Percentiles rank a stretch among this genome's conserved stretches.
Evolutionary conservation across 192 early-diverging fungal genomes (phyloP).

Genomic region (Diversispora eburnea): DNA sequence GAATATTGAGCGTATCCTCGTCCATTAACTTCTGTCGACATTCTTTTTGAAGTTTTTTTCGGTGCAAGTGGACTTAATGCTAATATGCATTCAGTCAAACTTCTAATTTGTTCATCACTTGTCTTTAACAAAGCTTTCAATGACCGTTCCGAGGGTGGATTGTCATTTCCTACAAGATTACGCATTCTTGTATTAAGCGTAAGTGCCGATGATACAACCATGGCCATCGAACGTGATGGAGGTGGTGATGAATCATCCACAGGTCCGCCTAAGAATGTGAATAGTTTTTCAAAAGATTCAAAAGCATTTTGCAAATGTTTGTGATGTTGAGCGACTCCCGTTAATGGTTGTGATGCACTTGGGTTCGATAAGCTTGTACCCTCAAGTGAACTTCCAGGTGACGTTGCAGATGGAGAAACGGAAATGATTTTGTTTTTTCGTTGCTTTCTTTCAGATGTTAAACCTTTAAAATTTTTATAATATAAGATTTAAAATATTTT

Average conservation of each 20-base stretch:
- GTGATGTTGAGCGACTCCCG: conserved; percentile 16
- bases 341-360: neutral
- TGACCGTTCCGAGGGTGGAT: conserved; percentile 10
- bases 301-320: conserved; percentile 34
- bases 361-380: conserved; percentile 12
- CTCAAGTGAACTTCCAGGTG: conserved; percentile 23
- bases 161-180: conserved; percentile 1
- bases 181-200: conserved; percentile 25
- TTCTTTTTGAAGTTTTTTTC: neutral
- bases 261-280: neutral
- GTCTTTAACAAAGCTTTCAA: conserved; percentile 26
- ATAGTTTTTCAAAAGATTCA: conserved; percentile 29
- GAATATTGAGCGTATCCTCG: neutral
- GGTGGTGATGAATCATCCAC: conserved; percentile 18
- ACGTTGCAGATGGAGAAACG: conserved; percentile 4
- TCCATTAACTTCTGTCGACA: neutral
- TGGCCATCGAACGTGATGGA: conserved; percentile 33
- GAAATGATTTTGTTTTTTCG: conserved; percentile 12
- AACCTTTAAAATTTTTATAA: neutral
- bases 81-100: conserved; percentile 30
- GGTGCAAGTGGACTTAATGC: conserved; percentile 14
- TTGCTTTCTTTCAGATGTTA: neutral
- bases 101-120: conserved; percentile 31
- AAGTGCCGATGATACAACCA: conserved; percentile 31
- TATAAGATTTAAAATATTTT: neutral